These are phyloP conservation scores for Metrosideros polymorpha DNA, from an alignment of 441 rosid species.

Conservation along the genomic window DNA sequence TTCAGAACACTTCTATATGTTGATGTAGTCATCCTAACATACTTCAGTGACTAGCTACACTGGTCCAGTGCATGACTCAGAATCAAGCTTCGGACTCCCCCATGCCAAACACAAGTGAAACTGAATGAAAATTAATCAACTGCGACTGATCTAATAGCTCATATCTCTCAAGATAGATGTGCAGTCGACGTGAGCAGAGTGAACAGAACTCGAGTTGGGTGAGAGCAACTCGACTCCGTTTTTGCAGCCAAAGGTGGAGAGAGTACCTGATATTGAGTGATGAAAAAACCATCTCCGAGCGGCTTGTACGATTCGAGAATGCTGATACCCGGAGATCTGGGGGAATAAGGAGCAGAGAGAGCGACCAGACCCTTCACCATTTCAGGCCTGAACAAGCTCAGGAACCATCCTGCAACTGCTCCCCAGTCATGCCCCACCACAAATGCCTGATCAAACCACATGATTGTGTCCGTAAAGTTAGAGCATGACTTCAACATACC, in stretches of 20 bases:
- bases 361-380: constrained; percentile 48
- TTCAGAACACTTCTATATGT: neutral
- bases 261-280: constrained; percentile 55
- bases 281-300: constrained; percentile 51
- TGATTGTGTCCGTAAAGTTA: neutral
- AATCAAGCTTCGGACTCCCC: neutral
- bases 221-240: neutral
- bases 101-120: neutral
- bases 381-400: constrained; percentile 53
- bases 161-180: neutral
- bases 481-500: neutral
- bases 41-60: neutral
- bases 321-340: constrained; percentile 33
- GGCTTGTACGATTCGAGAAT: constrained; percentile 9
- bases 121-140: neutral
- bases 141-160: neutral
- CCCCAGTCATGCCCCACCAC: constrained; percentile 82
- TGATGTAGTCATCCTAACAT: neutral
- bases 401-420: constrained; percentile 42
- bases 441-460: constrained; percentile 33
- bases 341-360: constrained; percentile 35
- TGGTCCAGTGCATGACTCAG: neutral
- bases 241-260: neutral
- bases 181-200: neutral
- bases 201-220: neutral